Evolutionary conservation across 768 basidiomycete genomes (phyloP).

Genomic region (Lactifluus subvellereus): DNA sequence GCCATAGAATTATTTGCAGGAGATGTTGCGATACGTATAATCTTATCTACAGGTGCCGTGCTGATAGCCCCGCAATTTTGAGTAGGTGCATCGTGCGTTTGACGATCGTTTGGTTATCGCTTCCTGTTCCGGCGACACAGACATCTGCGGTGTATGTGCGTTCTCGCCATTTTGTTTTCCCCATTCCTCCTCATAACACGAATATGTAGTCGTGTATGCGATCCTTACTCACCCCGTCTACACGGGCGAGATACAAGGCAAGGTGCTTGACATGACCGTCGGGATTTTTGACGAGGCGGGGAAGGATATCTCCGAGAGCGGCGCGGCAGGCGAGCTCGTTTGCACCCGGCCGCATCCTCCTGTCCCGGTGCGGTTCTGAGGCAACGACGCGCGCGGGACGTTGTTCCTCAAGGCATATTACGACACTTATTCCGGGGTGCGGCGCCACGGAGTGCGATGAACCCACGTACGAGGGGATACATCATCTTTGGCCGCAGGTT

Average conservation of each 20-base stretch:
- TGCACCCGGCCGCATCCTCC: conserved; percentile 68
- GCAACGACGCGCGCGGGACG: conserved; percentile 46
- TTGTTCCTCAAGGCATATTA: conserved; percentile 63
- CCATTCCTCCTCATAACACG: conserved; percentile 1
- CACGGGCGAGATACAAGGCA: conserved; percentile 60
- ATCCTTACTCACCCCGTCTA: conserved; percentile 50
- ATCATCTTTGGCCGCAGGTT: conserved; percentile 61
- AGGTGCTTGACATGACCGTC: conserved; percentile 58
- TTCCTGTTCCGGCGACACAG: conserved; percentile 65
- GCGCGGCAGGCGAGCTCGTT: conserved; percentile 55
- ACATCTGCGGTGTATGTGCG: conserved; percentile 61
- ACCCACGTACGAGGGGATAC: conserved; percentile 55
- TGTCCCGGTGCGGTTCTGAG: conserved; percentile 62
- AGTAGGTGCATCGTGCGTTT: conserved; percentile 61
- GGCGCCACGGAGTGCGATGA: conserved; percentile 61
- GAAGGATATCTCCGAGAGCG: conserved; percentile 42
- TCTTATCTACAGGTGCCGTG: conserved; percentile 57
- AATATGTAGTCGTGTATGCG: conserved; percentile 46
- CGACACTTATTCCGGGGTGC: conserved; percentile 55
- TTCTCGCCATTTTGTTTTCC: conserved; percentile 17
- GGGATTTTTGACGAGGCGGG: conserved; percentile 53
- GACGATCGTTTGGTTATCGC: conserved; percentile 42
- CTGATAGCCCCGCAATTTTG: conserved; percentile 58
- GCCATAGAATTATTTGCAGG: conserved; percentile 22
- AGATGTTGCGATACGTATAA: conserved; percentile 47